A percentile compares a stretch with the other conserved stretches of the same genome.
phyloP scores from a whole-genome alignment of 257 asterid species.

The Capsicum chinense region DNA sequence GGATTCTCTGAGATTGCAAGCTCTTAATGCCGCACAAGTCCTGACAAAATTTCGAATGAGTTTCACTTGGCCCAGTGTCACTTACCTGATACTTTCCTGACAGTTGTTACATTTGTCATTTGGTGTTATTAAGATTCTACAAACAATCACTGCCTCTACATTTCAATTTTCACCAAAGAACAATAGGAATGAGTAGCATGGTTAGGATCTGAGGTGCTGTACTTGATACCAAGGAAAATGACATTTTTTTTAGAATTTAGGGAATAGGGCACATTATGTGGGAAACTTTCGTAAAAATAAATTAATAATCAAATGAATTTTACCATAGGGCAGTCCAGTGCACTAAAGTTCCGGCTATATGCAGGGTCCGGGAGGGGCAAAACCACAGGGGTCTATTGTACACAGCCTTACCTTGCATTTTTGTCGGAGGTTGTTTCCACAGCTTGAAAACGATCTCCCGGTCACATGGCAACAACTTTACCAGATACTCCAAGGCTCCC shows the following conservation, averaged over 20 bases:
- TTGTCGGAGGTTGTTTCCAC: no score
- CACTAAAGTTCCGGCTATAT: no score
- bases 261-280: neutral
- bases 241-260: neutral
- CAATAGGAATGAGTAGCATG: neutral
- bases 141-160: constrained; percentile 15
- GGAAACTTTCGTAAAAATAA: neutral
- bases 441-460: no score
- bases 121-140: neutral
- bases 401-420: no score
- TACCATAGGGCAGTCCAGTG: no score
- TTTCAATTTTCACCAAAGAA: neutral
- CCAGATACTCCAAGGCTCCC: no score
- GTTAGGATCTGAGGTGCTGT: neutral
- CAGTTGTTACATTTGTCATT: neutral
- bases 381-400: no score
- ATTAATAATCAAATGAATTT: no score
- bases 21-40: neutral
- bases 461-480: no score
- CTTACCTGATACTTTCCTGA: constrained; percentile 3
- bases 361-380: no score
- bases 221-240: neutral
- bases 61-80: constrained; percentile 20
- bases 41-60: neutral
- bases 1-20: neutral